Base-by-base conservation (phyloP, 441 rosid species). In the Populus trichocarpa region DNA sequence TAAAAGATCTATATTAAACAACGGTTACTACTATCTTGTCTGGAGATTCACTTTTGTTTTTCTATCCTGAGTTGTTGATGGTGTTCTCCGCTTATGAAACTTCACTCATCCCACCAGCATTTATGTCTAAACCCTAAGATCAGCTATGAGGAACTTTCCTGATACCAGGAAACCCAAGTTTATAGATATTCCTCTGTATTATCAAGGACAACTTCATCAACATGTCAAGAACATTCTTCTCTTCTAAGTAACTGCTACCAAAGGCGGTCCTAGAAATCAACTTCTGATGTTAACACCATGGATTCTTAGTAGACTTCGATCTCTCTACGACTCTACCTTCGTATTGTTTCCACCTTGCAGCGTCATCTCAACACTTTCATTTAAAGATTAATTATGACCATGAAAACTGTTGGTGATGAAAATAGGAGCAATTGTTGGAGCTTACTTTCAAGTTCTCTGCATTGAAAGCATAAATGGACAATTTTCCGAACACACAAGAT, bases 261-360 rank as follows among this genome's bases (percentile, higher is more conserved):
- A 89, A 87, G 11, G 89, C 83, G 36, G 86, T 83, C 81, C 87
- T 82, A 2, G 88, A 85, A 75, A 77, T 86, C 11, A 83, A 83
- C 53, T 42, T 89, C 87, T 2, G 87, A 81, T 14, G 88, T 84
- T 53, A 77, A 72, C 4, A 86, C 9, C 46, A 13, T 84, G 53
- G 85, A 80, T 64, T 89, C 87, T 65, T 76, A 25, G 3, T 66
- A 80, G 16, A 83, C 84, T n/a, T 87, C 88, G 2, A 87, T 82
- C 40, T 89, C 87, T n/a, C 78, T n/a, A n/a, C n/a, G n/a, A n/a
- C n/a, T n/a, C n/a, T 63, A 22, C 80, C 81, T 46, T 79, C 79
- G 30, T 73, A 66, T 9, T 74, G 33, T 71, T 83, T 83, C 89
- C 88, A 89, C 65, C 72, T 84, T 8, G 80, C 84, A 89, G 69